phyloP scores from a whole-genome alignment of 23 red algal genomes.

The Porphyridium purpureum region DNA sequence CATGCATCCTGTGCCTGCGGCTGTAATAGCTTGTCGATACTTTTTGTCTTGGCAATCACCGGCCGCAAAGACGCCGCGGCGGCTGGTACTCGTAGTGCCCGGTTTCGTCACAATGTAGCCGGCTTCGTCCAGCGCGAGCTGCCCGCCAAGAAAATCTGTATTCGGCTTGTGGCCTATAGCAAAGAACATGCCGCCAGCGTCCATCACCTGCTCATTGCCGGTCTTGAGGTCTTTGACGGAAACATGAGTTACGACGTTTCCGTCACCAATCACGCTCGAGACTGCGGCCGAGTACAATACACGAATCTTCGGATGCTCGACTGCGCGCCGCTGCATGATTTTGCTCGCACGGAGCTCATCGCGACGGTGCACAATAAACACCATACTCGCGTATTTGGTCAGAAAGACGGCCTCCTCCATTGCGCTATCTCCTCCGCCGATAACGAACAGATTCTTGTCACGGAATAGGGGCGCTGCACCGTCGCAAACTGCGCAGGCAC shows the following conservation, averaged over 20 bases:
- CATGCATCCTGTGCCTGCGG: conserved; percentile 89
- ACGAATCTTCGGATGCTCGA: conserved; percentile 45
- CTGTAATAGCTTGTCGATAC: conserved; percentile 82
- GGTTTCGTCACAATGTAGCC: conserved; percentile 77
- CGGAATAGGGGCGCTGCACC: conserved; percentile 88
- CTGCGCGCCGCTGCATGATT: conserved; percentile 82
- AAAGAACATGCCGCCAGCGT: conserved; percentile 75
- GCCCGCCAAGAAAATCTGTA: conserved; percentile 53
- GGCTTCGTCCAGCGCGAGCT: conserved; percentile 51
- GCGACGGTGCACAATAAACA: conserved; percentile 66
- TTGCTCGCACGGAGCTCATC: conserved; percentile 79
- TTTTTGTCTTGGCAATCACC: conserved; percentile 92
- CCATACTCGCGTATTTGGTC: conserved; percentile 64
- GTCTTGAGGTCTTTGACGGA: conserved; percentile 50
- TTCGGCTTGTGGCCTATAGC: conserved; percentile 88
- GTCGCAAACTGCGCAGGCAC: conserved; percentile 95
- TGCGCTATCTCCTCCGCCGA: conserved; percentile 88
- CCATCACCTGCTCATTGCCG: conserved; percentile 6
- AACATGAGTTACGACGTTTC: conserved; percentile 44
- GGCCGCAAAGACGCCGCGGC: conserved; percentile 74
- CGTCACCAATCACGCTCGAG: conserved; percentile 55
- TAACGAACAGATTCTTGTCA: conserved; percentile 38
- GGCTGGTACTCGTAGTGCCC: conserved; percentile 68
- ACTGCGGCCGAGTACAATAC: conserved; percentile 67
- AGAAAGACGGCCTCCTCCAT: conserved; percentile 96